Evolutionary conservation across 768 basidiomycete species (phyloP).

Genomic region (Clathrus columnatus): DNA sequence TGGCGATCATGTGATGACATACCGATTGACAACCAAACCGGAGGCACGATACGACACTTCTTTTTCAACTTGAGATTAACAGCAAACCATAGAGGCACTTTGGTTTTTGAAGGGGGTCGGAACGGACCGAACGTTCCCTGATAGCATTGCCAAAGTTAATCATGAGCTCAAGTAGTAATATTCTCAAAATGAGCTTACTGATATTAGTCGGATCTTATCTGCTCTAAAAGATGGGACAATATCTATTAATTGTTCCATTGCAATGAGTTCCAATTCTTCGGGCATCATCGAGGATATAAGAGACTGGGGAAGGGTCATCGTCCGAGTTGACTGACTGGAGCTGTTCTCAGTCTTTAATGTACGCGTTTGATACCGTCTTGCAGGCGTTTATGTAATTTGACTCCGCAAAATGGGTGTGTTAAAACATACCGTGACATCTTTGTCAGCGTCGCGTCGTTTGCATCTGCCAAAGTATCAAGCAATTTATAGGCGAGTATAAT

Average conservation of each 20-base stretch:
- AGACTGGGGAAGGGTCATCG: constrained; percentile 71
- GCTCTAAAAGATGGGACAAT: constrained; percentile 84
- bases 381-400: too few species aligned
- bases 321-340: too few species aligned
- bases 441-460: too few species aligned
- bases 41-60: constrained; percentile 88
- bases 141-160: constrained; percentile 10
- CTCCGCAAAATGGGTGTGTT: too few species aligned
- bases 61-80: constrained; percentile 88
- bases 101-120: constrained; percentile 73
- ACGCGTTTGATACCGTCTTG: too few species aligned
- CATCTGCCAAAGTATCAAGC: too few species aligned
- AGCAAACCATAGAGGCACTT: constrained; percentile 95
- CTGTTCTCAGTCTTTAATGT: too few species aligned
- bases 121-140: constrained; percentile 93
- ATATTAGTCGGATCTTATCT: constrained; percentile 87
- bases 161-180: not conserved
- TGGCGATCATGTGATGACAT: constrained; percentile 21
- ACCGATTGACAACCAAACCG: constrained; percentile 86
- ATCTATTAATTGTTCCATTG: constrained; percentile 75
- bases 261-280: constrained; percentile 80
- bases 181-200: constrained; percentile 37
- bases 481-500: too few species aligned
- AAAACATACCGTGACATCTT: too few species aligned
- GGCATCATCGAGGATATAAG: constrained; percentile 70